Percentiles rank a stretch among this genome's conserved stretches.
Conservation (phyloP, 768 basidiomycete genomes). For the Aureoboletus auriporus region DNA sequence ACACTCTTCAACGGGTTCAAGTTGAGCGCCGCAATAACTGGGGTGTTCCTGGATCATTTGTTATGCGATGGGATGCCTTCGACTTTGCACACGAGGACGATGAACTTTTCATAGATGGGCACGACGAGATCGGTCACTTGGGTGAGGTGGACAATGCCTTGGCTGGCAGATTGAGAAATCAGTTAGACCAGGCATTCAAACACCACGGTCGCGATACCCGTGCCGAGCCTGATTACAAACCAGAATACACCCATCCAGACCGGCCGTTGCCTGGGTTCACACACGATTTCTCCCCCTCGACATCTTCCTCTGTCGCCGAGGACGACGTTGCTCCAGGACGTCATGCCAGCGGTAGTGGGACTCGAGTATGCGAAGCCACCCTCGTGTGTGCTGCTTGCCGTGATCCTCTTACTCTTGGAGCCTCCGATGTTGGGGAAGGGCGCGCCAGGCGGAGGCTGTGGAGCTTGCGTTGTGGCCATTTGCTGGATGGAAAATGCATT, state of each 20-base stretch:
- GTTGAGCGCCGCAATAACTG: slow-evolving; percentile 16
- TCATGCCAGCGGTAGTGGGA: slow-evolving; percentile 21
- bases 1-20: slow-evolving; percentile 8
- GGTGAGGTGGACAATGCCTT: slow-evolving; percentile 12
- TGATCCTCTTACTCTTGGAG: slow-evolving; percentile 57
- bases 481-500: slow-evolving; percentile 75
- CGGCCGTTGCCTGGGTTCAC: slow-evolving; percentile 60
- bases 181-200: slow-evolving; percentile 23
- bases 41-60: slow-evolving; percentile 24
- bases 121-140: slow-evolving; percentile 16
- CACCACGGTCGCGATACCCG: slow-evolving; percentile 11
- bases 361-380: slow-evolving; percentile 33
- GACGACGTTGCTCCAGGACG: slow-evolving; percentile 33
- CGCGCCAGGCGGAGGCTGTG: slow-evolving; percentile 51
- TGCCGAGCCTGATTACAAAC: slow-evolving; percentile 44
- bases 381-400: slow-evolving; percentile 68
- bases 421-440: slow-evolving; percentile 46
- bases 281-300: slow-evolving; percentile 52
- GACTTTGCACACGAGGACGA: slow-evolving; percentile 15
- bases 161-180: slow-evolving; percentile 14
- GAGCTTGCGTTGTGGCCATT: slow-evolving; percentile 73
- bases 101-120: slow-evolving; percentile 11
- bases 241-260: slow-evolving; percentile 62
- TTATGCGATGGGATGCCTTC: slow-evolving; percentile 30
- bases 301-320: slow-evolving; percentile 31